Evolutionary conservation across 202 grass and related monocot species (phyloP), one percentile per base, ranked within the genome.

Genomic region (Elaeis oleifera): DNA sequence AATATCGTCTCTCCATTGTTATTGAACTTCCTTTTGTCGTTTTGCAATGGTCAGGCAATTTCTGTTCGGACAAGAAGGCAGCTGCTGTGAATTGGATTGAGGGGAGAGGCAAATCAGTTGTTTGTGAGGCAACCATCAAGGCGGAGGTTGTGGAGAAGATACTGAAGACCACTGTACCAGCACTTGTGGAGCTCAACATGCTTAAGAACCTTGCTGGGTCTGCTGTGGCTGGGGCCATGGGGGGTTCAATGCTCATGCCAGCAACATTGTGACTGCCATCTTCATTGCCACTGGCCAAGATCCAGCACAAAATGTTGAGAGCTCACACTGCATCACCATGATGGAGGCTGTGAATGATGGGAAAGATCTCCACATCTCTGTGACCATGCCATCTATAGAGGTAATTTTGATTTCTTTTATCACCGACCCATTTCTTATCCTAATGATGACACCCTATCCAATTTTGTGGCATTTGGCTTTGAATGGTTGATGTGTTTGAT

Each of bases 201-300:
- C 61, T 87, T 5, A 95, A 95, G 69, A 95, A 87, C 73, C 86
- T 90, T 59, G 83, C 58, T 74, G 90, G 90, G 16, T 95, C 90
- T 62, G 90, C 80, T 65, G 17, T 86, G 36, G 83, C 85, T 20
- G 85, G 85, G 60, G 56, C 85, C 57, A 54, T 95, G 36, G 85
- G 85, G 83, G 90, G 57, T 90, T 84, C 48, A 95, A 95, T 67
- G 85, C 85, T 63, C 90, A 90, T 72, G 86, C 85, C 49, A 95
- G 85, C 83, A 95, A 90, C 68, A 87, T 84, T 15, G 78, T 84
- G 20, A 73, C 83, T 61, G 83, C 78, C 3, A 26, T 90, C 49
- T 90, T 87, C 73, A 90, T 90, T 65, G 80, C 90, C 5, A 95
- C 90, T 21, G 90, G 85, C 5, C 90, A 95, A 69, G 90, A 95